A percentile compares a stretch with the other conserved stretches of the same genome.
Conservation (phyloP, 1,284 basidiomycete genomes). For the Jaminaea rosea region DNA sequence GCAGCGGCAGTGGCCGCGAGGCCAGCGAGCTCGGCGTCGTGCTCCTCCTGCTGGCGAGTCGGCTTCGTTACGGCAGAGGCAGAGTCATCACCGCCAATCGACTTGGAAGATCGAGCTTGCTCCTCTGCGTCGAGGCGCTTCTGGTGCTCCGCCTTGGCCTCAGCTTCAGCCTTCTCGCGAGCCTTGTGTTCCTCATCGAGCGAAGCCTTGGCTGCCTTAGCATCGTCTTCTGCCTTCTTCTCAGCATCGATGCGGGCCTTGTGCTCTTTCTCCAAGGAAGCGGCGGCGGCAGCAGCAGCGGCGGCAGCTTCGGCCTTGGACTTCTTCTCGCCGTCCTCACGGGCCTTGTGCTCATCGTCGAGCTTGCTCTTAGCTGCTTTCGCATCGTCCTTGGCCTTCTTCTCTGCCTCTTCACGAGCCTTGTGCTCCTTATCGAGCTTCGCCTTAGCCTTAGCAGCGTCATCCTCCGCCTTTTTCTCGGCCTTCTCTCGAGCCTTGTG, state of each 20-base stretch:
- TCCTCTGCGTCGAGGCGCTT: no score
- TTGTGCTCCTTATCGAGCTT: not conserved
- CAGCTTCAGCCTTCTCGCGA: not conserved
- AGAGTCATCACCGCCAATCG: no score
- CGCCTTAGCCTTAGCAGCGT: not conserved
- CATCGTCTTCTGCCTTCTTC: not conserved
- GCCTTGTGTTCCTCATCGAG: not conserved
- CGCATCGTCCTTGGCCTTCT: not conserved
- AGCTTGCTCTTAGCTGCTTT: not conserved
- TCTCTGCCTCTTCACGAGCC: not conserved
- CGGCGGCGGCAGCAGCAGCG: not conserved
- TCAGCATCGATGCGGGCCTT: not conserved
- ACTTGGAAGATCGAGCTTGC: no score
- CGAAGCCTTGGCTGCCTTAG: not conserved
- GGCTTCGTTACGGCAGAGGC: no score
- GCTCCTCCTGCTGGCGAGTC: no score
- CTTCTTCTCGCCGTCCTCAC: slow-evolving; percentile 7
- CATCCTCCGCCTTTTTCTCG: slow-evolving; percentile 4
- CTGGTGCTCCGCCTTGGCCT: not conserved
- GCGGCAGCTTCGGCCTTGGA: slow-evolving; percentile 2
- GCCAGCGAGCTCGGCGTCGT: not conserved
- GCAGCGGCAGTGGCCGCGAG: not conserved
- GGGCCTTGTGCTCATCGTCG: not conserved
- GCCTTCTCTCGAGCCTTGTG: not conserved
- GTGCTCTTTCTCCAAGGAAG: not conserved